These are phyloP conservation scores for Lentithecium fluviatile DNA, from an alignment of 495 filamentous ascomycete genomes.

Conservation along the genomic window DNA sequence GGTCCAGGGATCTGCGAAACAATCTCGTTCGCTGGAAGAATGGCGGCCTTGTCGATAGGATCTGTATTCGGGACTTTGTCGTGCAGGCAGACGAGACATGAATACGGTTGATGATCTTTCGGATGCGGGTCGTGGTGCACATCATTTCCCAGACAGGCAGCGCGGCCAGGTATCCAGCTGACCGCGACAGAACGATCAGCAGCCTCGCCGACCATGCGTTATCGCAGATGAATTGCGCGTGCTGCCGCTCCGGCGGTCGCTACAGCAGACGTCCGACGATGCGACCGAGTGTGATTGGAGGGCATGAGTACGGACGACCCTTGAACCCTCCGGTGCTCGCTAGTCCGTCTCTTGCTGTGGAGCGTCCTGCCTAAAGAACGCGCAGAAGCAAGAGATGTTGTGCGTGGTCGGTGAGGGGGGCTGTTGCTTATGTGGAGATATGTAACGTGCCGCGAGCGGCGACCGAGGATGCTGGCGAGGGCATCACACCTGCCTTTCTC, in stretches of 20 bases:
- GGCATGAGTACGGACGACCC: background rate
- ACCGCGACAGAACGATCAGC: constrained; percentile 19
- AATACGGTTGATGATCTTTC: constrained; percentile 16
- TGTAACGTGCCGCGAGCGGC: background rate
- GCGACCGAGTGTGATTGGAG: background rate
- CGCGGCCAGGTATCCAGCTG: constrained; percentile 5
- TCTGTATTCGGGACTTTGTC: constrained; percentile 22
- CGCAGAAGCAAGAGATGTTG: background rate
- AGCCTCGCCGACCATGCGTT: constrained; percentile 20
- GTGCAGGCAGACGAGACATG: constrained; percentile 1
- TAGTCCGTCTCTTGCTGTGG: background rate
- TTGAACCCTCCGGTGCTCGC: background rate
- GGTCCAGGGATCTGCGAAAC: background rate
- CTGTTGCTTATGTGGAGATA: background rate
- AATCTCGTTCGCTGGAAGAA: constrained; percentile 11
- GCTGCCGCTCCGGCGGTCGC: background rate
- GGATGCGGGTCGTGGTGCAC: background rate
- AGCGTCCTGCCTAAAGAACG: background rate
- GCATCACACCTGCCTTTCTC: constrained; percentile 20
- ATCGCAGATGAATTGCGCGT: constrained; percentile 5
- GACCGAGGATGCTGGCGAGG: background rate
- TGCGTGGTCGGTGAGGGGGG: background rate
- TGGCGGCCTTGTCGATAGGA: constrained; percentile 12
- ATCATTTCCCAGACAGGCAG: constrained; percentile 11
- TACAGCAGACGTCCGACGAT: background rate